Conservation (phyloP, 164 flowering plant genomes). For the Kingdonia uniflora region DNA sequence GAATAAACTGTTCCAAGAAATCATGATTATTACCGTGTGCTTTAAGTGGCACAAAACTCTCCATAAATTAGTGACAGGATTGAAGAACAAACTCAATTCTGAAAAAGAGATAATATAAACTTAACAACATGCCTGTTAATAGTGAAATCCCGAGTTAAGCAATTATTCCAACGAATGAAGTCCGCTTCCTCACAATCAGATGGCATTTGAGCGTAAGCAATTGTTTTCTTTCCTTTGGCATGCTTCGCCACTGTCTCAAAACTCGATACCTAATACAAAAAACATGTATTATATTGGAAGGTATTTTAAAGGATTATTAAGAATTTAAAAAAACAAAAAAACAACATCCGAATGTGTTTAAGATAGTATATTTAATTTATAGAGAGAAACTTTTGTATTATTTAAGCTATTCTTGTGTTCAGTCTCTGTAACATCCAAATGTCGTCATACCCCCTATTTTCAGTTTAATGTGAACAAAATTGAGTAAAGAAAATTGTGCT, state of each 20-base stretch:
- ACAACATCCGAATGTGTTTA: no score
- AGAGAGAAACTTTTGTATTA: no score
- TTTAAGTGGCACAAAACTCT: constrained; percentile 8
- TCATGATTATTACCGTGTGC: constrained; percentile 3
- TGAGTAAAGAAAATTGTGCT: no score
- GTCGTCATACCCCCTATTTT: no score
- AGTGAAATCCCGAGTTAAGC: constrained; percentile 76
- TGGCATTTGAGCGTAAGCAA: constrained; percentile 22
- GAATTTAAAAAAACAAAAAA: background rate
- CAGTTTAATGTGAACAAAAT: no score
- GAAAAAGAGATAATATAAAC: background rate
- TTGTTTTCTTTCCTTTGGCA: constrained; percentile 20
- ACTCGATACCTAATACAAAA: constrained; percentile 58
- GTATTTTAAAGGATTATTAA: background rate
- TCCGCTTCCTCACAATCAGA: constrained; percentile 34
- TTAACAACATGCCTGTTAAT: constrained; percentile 51
- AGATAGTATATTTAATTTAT: no score
- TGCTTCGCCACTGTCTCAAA: constrained; percentile 43
- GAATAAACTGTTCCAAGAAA: constrained; percentile 60
- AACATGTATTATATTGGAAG: background rate
- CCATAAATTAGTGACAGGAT: background rate
- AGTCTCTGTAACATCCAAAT: no score
- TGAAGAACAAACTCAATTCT: background rate
- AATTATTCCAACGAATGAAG: constrained; percentile 51
- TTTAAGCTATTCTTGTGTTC: no score